Conservation (phyloP, 495 filamentous ascomycete genomes). For the Aspergillus heteromorphus region DNA sequence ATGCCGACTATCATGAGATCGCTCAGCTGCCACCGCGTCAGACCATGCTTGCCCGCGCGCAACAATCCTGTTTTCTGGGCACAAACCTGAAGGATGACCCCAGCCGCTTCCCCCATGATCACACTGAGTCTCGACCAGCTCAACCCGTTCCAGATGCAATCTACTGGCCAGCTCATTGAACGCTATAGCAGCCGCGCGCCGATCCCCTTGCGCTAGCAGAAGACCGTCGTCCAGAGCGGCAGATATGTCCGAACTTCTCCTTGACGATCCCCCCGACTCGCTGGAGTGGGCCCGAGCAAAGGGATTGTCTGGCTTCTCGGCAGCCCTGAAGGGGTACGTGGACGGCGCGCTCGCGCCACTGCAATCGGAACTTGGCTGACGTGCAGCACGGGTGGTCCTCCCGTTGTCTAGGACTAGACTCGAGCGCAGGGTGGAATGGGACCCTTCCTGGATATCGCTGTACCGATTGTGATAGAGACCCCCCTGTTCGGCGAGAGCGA, state of each 20-base stretch:
- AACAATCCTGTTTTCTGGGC: background rate
- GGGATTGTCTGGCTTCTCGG: slow-evolving; percentile 3
- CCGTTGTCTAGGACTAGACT: slow-evolving; percentile 24
- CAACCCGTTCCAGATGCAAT: slow-evolving; percentile 17
- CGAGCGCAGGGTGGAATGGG: slow-evolving; percentile 10
- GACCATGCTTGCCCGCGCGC: background rate
- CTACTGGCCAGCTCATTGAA: slow-evolving; percentile 26
- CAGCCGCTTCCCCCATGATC: background rate
- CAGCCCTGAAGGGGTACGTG: background rate
- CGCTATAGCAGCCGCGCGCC: slow-evolving; percentile 13
- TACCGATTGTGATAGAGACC: slow-evolving; percentile 12
- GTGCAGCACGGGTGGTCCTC: slow-evolving; percentile 4
- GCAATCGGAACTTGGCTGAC: slow-evolving; percentile 9
- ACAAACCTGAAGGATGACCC: background rate
- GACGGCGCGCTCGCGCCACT: background rate
- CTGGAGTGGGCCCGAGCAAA: slow-evolving; percentile 1
- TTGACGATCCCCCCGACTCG: slow-evolving; percentile 6
- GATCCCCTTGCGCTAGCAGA: slow-evolving; percentile 18
- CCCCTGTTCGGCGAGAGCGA: slow-evolving; percentile 10
- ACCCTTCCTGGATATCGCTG: slow-evolving; percentile 6
- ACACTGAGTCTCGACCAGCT: background rate
- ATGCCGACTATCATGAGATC: background rate
- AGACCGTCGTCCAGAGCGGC: slow-evolving; percentile 7
- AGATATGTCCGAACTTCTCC: slow-evolving; percentile 2
- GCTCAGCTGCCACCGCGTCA: background rate